phyloP scores from a whole-genome alignment of 768 basidiomycete genomes.

The Russula abietina region DNA sequence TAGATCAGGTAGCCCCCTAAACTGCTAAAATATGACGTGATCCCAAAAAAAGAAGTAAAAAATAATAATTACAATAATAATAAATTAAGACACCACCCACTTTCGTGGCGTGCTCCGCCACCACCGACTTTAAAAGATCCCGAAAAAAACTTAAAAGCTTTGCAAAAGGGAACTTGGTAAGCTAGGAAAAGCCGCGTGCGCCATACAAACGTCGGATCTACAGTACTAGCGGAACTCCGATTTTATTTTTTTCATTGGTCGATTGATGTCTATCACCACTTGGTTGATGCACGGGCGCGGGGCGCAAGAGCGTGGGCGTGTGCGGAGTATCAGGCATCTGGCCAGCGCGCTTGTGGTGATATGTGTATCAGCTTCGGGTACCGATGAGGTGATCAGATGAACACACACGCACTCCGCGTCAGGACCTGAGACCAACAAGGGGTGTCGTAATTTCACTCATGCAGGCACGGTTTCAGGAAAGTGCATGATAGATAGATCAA shows the following conservation, averaged over 20 bases:
- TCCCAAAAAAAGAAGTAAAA: too few relatives aligned
- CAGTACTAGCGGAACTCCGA: not conserved
- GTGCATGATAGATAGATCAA: not conserved
- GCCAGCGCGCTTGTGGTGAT: not conserved
- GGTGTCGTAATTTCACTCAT: conserved; percentile 3
- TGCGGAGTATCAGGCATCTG: not conserved
- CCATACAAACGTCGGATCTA: not conserved
- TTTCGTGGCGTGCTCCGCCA: not conserved
- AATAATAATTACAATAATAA: not conserved
- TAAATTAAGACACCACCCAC: not conserved
- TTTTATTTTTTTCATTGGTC: not conserved
- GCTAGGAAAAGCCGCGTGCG: not conserved
- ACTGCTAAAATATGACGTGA: not conserved
- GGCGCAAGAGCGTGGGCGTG: conserved; percentile 4
- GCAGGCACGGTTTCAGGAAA: not conserved
- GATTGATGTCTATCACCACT: not conserved
- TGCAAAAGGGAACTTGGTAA: not conserved
- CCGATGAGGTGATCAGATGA: conserved; percentile 6
- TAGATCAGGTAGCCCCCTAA: not conserved
- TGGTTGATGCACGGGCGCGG: conserved; percentile 1
- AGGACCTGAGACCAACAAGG: not conserved
- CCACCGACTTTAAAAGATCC: not conserved
- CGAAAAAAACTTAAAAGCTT: not conserved
- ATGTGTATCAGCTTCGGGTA: conserved; percentile 7
- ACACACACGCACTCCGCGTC: conserved; percentile 12